Percentiles rank a stretch among this genome's conserved stretches.
Conservation (phyloP, 75 land plant species). For the Sequoiadendron giganteum region DNA sequence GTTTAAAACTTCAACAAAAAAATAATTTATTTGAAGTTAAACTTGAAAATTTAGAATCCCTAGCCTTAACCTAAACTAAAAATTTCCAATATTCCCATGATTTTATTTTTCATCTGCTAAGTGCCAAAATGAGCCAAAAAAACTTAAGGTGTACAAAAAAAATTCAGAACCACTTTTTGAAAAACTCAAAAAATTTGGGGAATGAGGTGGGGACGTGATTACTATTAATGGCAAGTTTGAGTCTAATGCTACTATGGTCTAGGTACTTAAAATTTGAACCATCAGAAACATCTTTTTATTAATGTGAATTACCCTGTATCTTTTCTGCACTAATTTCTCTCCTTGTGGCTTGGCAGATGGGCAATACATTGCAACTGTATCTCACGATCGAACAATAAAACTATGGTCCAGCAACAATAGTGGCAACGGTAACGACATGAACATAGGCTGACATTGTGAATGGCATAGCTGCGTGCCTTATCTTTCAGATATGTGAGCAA, state of each 20-base stretch:
- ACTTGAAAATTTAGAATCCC: too few relatives aligned
- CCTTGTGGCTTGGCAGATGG: conserved; percentile 59
- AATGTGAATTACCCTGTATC: neutral
- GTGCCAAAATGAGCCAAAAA: too few relatives aligned
- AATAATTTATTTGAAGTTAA: too few relatives aligned
- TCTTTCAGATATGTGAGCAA: neutral
- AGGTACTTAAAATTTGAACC: neutral
- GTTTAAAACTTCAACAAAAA: too few relatives aligned
- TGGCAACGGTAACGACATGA: conserved; percentile 38
- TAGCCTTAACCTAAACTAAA: too few relatives aligned
- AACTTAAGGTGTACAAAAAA: too few relatives aligned
- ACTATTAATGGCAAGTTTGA: neutral
- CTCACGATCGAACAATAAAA: conserved; percentile 95
- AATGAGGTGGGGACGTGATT: neutral
- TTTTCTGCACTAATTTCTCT: neutral
- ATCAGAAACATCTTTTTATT: neutral
- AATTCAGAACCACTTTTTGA: too few relatives aligned
- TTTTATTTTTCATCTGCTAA: too few relatives aligned
- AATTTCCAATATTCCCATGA: too few relatives aligned
- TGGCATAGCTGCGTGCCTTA: neutral
- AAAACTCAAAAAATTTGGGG: too few relatives aligned
- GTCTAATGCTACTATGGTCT: neutral
- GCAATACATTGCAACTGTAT: conserved; percentile 74
- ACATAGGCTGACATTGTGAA: conserved; percentile 25
- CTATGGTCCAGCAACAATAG: conserved; percentile 57